Conservation (phyloP, 2,329 filamentous ascomycete species). For the Botrytis porri region DNA sequence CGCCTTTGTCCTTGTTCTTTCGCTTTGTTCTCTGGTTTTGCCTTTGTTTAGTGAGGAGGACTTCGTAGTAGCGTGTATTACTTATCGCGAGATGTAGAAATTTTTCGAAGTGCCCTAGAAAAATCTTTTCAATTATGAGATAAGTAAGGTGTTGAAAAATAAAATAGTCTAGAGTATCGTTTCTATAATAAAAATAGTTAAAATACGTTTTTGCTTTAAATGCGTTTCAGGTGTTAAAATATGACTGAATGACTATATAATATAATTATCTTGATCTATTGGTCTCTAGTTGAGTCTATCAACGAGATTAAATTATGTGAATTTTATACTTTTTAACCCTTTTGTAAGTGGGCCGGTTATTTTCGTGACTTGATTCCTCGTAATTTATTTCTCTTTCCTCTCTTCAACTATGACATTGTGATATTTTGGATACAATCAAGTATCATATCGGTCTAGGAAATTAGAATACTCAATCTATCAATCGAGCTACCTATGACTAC, state of each 20-base stretch:
- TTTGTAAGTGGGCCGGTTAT: not conserved
- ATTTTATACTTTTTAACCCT: not conserved
- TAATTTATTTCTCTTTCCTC: not conserved
- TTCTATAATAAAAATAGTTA: not conserved
- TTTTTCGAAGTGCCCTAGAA: not conserved
- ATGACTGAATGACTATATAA: not conserved
- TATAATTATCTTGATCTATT: not conserved
- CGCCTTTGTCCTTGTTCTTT: not conserved
- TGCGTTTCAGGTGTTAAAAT: not conserved
- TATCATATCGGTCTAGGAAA: not conserved
- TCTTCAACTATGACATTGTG: not conserved
- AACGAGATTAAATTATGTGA: not conserved
- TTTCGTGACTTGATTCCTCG: not conserved
- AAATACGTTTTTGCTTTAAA: no score
- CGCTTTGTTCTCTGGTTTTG: not conserved
- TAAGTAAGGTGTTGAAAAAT: not conserved
- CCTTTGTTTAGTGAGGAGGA: not conserved
- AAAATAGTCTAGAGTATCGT: not conserved
- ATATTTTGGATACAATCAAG: not conserved
- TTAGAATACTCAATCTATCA: not conserved
- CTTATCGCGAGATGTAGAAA: not conserved
- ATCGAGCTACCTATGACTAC: no score
- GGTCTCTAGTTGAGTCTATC: not conserved
- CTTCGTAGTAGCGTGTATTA: not conserved
- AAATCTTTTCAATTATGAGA: not conserved